Evolutionary conservation across 2,329 filamentous ascomycete genomes (phyloP), one percentile per base, ranked within the genome.

Genomic region (Curvularia sp.): DNA sequence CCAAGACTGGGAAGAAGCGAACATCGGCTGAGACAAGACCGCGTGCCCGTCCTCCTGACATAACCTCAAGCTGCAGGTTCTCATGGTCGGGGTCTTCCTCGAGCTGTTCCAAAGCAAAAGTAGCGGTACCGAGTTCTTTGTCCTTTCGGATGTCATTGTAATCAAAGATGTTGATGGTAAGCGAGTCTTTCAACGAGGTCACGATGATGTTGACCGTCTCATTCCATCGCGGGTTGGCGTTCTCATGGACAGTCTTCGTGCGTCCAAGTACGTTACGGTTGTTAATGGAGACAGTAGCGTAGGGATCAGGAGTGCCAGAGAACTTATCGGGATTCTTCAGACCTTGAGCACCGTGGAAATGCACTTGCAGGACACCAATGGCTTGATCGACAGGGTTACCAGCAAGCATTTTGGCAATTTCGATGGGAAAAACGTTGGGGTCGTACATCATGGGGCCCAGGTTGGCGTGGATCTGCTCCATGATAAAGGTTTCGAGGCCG

Each of bases 81-180:
- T 97, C 93, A 64, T 92, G 87, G 50, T 92, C 89, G 22, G 86
- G 80, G 20, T 93, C 81, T 52, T 90, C 85, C 75, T 97, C 91
- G 0, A 99, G 80, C 61, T 89, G 86, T 65, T 98, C 93, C 31
- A 99, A 82, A 6, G 88, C 82, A 75, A 99, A 99, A 0, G 90
- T 93, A 1, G 93, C 92, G 22, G 88, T 85, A 53, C 94, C 95
- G 48, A 99, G 85, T 76, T 97, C 92, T 81, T 97, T 97, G 80
- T 97, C 93, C 80, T 98, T 99, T 65, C 95, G 89, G 77, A 91
- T 91, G 57, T 97, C 95, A 70, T 99, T 99, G 84, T 89, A 97
- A 77, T 99, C 95, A 71, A 88, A 97, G 30, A 97, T 77, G 55
- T 90, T 87, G 55, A 99, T 85, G 22, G 94, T 95, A 55, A 99